These are phyloP conservation scores for Microcyclospora pomicola DNA, from an alignment of 2,329 filamentous ascomycete genomes.

Conservation along the genomic window DNA sequence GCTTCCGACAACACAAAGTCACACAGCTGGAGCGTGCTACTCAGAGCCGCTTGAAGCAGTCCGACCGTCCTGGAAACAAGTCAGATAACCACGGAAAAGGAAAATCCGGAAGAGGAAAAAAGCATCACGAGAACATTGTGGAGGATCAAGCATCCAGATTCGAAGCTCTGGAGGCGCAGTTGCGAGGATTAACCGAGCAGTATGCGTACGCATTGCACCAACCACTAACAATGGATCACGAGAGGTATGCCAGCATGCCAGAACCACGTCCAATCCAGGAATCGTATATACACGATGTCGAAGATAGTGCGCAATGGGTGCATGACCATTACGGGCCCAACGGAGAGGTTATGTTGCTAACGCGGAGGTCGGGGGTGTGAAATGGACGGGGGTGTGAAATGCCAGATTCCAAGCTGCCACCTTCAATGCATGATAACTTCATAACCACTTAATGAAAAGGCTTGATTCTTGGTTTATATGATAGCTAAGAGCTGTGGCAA, in stretches of 20 bases:
- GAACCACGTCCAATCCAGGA: neutral
- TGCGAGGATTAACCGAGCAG: conserved; percentile 2
- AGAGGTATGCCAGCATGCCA: conserved; percentile 1
- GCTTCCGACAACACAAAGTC: conserved; percentile 10
- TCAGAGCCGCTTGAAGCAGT: conserved; percentile 5
- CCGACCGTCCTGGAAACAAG: conserved; percentile 3
- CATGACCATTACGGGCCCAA: neutral
- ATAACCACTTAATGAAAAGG: no score
- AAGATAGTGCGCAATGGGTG: neutral
- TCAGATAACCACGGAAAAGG: neutral
- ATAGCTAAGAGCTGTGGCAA: no score
- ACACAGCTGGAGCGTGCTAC: conserved; percentile 6
- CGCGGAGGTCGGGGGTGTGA: no score
- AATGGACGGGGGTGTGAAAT: no score
- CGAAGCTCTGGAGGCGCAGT: conserved; percentile 5
- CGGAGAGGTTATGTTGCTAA: conserved; percentile 8
- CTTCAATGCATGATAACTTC: no score
- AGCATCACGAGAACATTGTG: conserved; percentile 2
- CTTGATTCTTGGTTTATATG: no score
- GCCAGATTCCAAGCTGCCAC: no score
- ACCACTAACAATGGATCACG: neutral
- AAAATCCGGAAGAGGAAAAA: neutral
- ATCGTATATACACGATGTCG: neutral
- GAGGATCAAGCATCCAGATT: conserved; percentile 5
- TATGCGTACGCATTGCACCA: conserved; percentile 2